Base-by-base conservation (phyloP, 2,329 filamentous ascomycete genomes). In the Scedosporium minutisporum region DNA sequence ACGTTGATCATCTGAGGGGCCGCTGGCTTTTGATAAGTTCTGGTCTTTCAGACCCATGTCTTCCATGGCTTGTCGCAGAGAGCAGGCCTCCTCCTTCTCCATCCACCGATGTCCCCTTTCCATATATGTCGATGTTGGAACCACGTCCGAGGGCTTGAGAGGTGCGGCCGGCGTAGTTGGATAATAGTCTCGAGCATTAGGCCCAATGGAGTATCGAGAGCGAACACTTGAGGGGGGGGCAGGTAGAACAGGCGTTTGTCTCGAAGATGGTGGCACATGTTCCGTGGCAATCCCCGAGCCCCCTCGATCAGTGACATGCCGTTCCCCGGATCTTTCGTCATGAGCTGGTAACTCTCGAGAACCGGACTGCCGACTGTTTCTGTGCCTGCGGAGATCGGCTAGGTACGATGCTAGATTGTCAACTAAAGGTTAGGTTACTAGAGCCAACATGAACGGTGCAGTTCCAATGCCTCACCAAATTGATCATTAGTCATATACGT, bases 21-120 rank as follows among this genome's bases (percentile, higher is more conserved):
- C 6, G 64, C 66, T 62, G 41, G 69, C 66, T n/a, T 66, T 33
- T 14, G 55, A 16, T 27, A 12, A 16, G 16, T 4, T 9, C 21
- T 65, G 62, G 46, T 71, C 68, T 33, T 77, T 74, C 53, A 89
- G 66, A 64, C 89, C 84, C 81, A 92, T 84, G 68, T 90, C 86
- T 67, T 91, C 84, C 80, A 93, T 85, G 10, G 89, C 89, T 65
- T 86, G 81, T 18, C 87, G 83, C 64, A 93, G 74, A 21, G 88
- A 88, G 42, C 82, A 81, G 3, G 85, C 87, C 73, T 93, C 89
- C 70, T 91, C 88, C 72, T 89, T 90, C 72, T 93, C 89, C 83
- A 90, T 89, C 87, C 88, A 91, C 68, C 89, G 79, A 70, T 86
- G 84, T 18, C 87, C 88, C 63, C 86, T 83, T 72, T 92, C 89